Base-by-base conservation (phyloP, 331 rosid genomes). In the Stylosanthes scabra region DNA sequence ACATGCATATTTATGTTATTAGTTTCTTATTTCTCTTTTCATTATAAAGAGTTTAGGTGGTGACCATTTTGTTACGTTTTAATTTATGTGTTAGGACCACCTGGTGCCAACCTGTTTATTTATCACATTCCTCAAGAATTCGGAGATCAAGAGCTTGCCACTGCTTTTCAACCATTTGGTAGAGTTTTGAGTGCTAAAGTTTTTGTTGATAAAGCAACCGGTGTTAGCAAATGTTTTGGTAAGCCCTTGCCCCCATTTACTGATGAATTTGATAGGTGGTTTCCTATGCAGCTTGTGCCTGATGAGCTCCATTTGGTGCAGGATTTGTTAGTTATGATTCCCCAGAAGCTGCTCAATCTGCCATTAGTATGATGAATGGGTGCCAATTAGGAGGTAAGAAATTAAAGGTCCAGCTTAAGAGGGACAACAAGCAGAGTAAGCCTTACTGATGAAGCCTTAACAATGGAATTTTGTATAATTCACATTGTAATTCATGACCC, bases 141-240 rank as follows among this genome's bases (percentile, higher is more conserved):
- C 79, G 99, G 97, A 58, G 99, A 95, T 80, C 83, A 72, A 84
- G 98, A 95, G 51, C 98, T 95, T 72, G 91, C 91, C 42, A 79
- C 59, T 75, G 91, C 98, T 57, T 95, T 95, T 86, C 98, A 89
- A 82, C 83, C 86, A 58, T 95, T 75, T 82, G 99, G 99, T 71
- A 86, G 88, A 74, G 99, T 95, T 77, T 83, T 95, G 85, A 92
- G 98, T 79, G 92, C 99, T 72, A 95, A 95, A 90, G 96, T 95
- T 76, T 95, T 88, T 82, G 97, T 95, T 7, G 99, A 95, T 86
- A 95, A 95, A 87, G 93, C 96, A 82, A 92, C 99, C 1, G 94
- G 99, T 55, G 92, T 85, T 75, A 95, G 99, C 91, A 95, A 95
- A 88, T 95, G 99, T 83, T 95, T 95, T 27, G 98, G 99, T 95